Conservation (phyloP, 164 flowering plant genomes). For the Vitis rotundifolia region DNA sequence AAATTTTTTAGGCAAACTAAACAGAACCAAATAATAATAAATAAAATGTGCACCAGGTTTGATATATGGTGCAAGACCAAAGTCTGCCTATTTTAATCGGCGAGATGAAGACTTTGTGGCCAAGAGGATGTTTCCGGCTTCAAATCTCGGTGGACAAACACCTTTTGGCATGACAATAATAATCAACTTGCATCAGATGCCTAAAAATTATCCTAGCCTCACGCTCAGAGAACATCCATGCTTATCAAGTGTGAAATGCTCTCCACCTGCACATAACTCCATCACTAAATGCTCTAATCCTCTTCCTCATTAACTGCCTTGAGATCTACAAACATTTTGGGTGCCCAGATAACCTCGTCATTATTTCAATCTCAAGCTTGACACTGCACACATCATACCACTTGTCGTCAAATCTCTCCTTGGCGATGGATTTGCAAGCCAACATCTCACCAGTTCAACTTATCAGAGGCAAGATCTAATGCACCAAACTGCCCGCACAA, state of each 20-base stretch:
- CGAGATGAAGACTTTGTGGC: conserved; percentile 36
- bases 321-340: conserved; percentile 45
- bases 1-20: not conserved
- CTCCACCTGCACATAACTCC: conserved; percentile 49
- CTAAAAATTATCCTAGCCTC: conserved; percentile 30
- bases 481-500: conserved; percentile 46
- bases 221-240: conserved; percentile 33
- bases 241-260: conserved; percentile 40
- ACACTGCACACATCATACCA: conserved; percentile 34
- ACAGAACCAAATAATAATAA: not conserved
- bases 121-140: conserved; percentile 47
- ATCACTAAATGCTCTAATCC: conserved; percentile 40
- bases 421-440: conserved; percentile 47
- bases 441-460: conserved; percentile 38
- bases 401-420: conserved; percentile 38
- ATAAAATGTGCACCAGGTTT: conserved; percentile 25
- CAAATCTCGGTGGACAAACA: conserved; percentile 44
- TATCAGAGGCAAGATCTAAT: conserved; percentile 38
- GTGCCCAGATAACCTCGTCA: conserved; percentile 41
- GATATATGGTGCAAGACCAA: conserved; percentile 44
- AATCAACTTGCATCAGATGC: conserved; percentile 40
- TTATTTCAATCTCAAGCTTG: conserved; percentile 40
- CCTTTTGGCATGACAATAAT: conserved; percentile 43
- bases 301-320: conserved; percentile 47
- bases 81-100: conserved; percentile 44